Conservation (phyloP, 1,284 basidiomycete species). For the Austroboletus olivaceoglutinosus region DNA sequence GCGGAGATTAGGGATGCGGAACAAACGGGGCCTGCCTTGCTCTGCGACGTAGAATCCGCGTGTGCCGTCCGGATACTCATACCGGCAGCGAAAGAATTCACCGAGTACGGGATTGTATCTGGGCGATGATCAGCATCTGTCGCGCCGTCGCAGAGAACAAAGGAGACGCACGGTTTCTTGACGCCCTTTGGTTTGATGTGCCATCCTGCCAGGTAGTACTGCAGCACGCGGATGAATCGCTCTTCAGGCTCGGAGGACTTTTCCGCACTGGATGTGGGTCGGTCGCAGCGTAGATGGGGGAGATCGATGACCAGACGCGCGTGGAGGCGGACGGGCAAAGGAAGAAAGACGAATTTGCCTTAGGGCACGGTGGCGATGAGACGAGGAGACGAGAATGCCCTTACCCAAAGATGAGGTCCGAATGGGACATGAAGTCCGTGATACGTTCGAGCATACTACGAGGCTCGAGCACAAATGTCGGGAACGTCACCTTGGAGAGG, state of each 20-base stretch:
- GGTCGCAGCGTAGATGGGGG: background rate
- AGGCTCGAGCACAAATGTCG: conserved; percentile 93
- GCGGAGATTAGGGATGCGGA: background rate
- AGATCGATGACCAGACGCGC: background rate
- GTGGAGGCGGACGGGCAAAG: background rate
- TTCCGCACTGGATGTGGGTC: conserved; percentile 51
- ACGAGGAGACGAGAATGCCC: conserved; percentile 34
- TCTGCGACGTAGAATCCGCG: conserved; percentile 97
- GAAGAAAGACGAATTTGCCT: conserved; percentile 12
- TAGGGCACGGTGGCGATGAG: conserved; percentile 17
- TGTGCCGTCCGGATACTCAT: conserved; percentile 89
- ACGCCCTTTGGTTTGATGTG: conserved; percentile 99
- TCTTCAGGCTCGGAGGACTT: conserved; percentile 79
- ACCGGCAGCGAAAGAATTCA: conserved; percentile 96
- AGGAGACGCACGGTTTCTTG: conserved; percentile 86
- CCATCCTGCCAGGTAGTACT: conserved; percentile 98
- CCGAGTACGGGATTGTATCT: conserved; percentile 97
- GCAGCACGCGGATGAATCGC: conserved; percentile 87
- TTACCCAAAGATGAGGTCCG: conserved; percentile 94
- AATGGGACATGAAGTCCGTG: conserved; percentile 99
- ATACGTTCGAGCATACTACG: conserved; percentile 93
- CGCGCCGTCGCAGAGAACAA: background rate
- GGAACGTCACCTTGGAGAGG: conserved; percentile 89
- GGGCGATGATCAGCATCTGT: conserved; percentile 5
- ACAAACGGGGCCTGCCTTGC: conserved; percentile 62